Evolutionary conservation across 257 asterid genomes (phyloP), one percentile per base, ranked within the genome.

Genomic region (Lithospermum erythrorhizon): DNA sequence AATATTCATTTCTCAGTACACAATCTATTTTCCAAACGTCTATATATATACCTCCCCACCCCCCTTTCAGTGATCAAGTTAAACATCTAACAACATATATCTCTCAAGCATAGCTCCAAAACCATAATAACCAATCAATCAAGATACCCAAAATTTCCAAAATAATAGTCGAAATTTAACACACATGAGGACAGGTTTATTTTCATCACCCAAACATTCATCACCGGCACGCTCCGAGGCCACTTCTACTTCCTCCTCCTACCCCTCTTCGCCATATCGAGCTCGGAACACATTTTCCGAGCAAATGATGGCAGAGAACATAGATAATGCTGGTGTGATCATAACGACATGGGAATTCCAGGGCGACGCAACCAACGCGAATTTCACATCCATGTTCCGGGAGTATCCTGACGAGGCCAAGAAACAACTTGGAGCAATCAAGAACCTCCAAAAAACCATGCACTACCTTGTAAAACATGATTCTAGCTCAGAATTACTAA

Each of bases 281-380:
- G 49, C 17, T 41, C 17, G 49, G 49, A 41, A 41, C 18, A 66
- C 79, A 6, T 82, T 83, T 70, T 80, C 87, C 1, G 81, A 82
- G 6, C 53, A 82, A 3, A 58, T 80, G n/a, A 79, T 82, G 85
- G 83, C 73, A 27, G 96, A 85, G 7, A 77, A 84, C 71, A 67
- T 88, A 30, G 75, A 70, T 5, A 9, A 21, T 3, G 94, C 95
- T 0, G 87, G 79, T 35, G 21, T 49, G 2, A 49, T 82, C 7
- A 81, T 89, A 59, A 58, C 24, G 4, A 70, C 15, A 59, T 80
- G 84, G 83, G 78, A 69, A 15, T 9, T 80, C 4, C 76, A 78
- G 17, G 21, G 74, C 1, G 48, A 71, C 7, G 59, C 48, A 21
- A 22, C 70, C 8, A 20, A 35, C 10, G 19, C 61, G 47, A 0